Percentiles rank a stretch among this genome's conserved stretches.
These are phyloP conservation scores for Cinnamomum chago DNA, from an alignment of 164 flowering plant genomes.

Conservation along the genomic window DNA sequence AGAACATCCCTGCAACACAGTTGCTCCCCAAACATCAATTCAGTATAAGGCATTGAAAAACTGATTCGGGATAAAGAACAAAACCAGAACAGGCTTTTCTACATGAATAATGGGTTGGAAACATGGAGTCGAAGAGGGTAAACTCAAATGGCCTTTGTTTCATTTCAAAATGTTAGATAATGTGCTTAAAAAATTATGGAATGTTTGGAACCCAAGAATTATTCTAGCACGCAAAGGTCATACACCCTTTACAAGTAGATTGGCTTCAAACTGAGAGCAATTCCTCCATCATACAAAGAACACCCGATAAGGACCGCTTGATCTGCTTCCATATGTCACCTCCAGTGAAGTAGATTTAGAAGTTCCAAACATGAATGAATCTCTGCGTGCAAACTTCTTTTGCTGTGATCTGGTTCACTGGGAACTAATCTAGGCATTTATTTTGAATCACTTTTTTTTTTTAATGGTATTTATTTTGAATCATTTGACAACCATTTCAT, in stretches of 20 bases:
- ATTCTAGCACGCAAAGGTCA: not conserved
- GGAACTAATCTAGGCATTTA: not conserved
- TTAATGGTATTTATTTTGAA: not conserved
- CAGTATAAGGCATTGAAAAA: no score
- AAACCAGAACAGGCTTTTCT: no score
- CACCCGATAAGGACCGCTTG: no score
- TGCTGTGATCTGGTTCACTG: not conserved
- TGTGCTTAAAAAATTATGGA: slow-evolving; percentile 11
- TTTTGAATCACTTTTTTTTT: not conserved
- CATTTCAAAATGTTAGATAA: slow-evolving; percentile 1
- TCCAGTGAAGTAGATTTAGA: not conserved
- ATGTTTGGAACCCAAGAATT: slow-evolving; percentile 8
- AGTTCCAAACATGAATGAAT: not conserved
- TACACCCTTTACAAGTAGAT: not conserved
- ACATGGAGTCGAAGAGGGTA: not conserved
- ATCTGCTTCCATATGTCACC: slow-evolving; percentile 6
- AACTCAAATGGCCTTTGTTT: not conserved
- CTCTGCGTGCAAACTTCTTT: not conserved
- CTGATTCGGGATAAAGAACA: no score
- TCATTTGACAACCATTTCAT: slow-evolving; percentile 4
- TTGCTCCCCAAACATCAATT: no score
- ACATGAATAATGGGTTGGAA: no score
- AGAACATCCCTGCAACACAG: no score
- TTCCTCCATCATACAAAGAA: not conserved
- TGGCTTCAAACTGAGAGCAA: not conserved